A percentile compares a stretch with the other conserved stretches of the same genome.
Conservation (phyloP, 768 basidiomycete genomes). For the Mycena rebaudengoi region DNA sequence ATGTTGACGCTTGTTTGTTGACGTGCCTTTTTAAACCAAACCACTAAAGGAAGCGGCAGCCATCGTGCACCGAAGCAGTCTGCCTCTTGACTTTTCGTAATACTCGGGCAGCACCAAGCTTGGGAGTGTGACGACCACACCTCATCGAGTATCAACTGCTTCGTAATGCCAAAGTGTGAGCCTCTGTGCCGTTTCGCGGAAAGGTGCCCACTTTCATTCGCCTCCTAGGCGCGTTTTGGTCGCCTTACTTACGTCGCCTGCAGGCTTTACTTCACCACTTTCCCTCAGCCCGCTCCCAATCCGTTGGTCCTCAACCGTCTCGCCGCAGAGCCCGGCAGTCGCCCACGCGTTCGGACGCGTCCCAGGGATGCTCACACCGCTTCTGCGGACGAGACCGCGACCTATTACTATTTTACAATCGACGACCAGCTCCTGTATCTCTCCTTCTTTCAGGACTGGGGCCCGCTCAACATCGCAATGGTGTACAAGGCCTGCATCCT, state of each 20-base stretch:
- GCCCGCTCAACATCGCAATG: constrained; percentile 91
- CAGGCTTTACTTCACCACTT: constrained; percentile 92
- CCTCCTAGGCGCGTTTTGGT: constrained; percentile 18
- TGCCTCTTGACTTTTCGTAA: constrained; percentile 31
- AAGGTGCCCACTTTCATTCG: constrained; percentile 54
- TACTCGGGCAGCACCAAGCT: constrained; percentile 45
- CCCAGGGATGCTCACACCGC: constrained; percentile 66
- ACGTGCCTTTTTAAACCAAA: not conserved
- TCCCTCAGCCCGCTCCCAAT: constrained; percentile 76
- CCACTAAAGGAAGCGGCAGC: not conserved
- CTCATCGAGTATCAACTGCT: no score
- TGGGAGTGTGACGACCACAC: no score
- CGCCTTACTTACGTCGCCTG: constrained; percentile 18
- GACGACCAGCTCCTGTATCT: constrained; percentile 93
- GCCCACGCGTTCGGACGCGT: constrained; percentile 70
- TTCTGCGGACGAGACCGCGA: constrained; percentile 76
- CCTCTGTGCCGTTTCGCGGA: constrained; percentile 83
- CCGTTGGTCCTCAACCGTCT: constrained; percentile 71
- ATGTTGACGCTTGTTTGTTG: no score
- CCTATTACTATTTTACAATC: constrained; percentile 91
- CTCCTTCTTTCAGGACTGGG: constrained; percentile 96
- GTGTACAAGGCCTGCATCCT: constrained; percentile 93
- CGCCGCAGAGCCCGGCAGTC: constrained; percentile 57
- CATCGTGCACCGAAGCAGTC: not conserved
- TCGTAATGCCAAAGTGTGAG: constrained; percentile 75